These are phyloP conservation scores for Suhomyces guaymorum DNA, from an alignment of 1,139 yeast species.

Conservation along the genomic window DNA sequence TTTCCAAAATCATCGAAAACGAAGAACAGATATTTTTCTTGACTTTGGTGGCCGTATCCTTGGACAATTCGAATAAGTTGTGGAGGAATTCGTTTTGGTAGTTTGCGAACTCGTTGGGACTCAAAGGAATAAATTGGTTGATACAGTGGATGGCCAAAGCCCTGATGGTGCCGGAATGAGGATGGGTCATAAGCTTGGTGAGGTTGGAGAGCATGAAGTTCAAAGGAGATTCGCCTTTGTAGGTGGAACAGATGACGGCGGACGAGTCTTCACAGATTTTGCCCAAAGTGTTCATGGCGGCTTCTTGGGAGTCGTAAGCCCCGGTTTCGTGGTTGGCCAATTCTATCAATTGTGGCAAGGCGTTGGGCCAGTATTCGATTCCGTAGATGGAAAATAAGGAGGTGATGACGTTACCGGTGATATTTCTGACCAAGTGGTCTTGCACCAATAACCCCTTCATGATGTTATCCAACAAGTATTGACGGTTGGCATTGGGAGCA, in stretches of 20 bases:
- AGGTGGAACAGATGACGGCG: slow-evolving; percentile 73
- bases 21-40: slow-evolving; percentile 78
- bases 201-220: slow-evolving; percentile 67
- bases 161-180: slow-evolving; percentile 51
- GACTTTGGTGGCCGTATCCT: slow-evolving; percentile 59
- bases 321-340: slow-evolving; percentile 44
- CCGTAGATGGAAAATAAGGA: slow-evolving; percentile 77
- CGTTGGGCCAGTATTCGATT: slow-evolving; percentile 70
- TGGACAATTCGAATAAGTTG: slow-evolving; percentile 64
- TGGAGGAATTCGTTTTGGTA: slow-evolving; percentile 66
- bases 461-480: slow-evolving; percentile 62
- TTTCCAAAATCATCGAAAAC: slow-evolving; percentile 71
- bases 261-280: slow-evolving; percentile 34
- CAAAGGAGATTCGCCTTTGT: slow-evolving; percentile 67
- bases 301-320: slow-evolving; percentile 47
- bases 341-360: slow-evolving; percentile 65
- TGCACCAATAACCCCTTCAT: slow-evolving; percentile 66
- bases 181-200: slow-evolving; percentile 46
- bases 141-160: slow-evolving; percentile 70
- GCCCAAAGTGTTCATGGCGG: slow-evolving; percentile 75
- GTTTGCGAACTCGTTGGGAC: slow-evolving; percentile 63
- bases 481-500: slow-evolving; percentile 32
- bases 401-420: slow-evolving; percentile 89
- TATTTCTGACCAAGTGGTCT: slow-evolving; percentile 69
- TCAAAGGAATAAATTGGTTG: slow-evolving; percentile 72